phyloP scores from a whole-genome alignment of 352 stramenopile species.

The Globisporangium iwayamae region DNA sequence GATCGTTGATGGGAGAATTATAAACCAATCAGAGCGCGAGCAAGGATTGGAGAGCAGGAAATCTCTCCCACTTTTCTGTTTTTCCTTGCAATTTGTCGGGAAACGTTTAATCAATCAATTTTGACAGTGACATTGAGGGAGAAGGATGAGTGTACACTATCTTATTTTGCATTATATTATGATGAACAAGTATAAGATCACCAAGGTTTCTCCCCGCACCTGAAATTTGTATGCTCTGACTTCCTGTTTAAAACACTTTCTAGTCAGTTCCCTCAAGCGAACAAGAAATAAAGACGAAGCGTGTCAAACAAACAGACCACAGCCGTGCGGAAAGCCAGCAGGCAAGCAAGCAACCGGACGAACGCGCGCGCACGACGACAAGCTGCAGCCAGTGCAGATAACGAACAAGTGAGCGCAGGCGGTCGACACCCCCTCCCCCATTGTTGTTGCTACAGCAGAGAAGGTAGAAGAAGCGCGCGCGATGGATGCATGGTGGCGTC shows the following conservation, averaged over 20 bases:
- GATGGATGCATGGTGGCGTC: background rate
- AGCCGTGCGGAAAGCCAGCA: constrained; percentile 3
- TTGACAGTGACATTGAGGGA: no score
- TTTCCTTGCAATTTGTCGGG: no score
- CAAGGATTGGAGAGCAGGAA: no score
- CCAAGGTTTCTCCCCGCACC: background rate
- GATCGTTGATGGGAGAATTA: no score
- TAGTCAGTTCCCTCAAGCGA: constrained; percentile 1
- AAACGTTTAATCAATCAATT: no score
- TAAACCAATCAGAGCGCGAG: no score
- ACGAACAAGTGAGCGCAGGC: constrained; percentile 8
- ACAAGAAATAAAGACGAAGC: background rate
- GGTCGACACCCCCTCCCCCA: background rate
- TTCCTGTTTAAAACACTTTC: constrained; percentile 2
- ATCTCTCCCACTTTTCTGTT: no score
- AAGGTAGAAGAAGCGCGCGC: constrained; percentile 5
- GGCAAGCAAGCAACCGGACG: background rate
- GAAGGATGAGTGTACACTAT: no score
- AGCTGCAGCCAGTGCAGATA: constrained; percentile 4
- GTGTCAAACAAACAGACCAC: constrained; percentile 7
- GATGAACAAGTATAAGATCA: background rate
- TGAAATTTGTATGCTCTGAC: constrained; percentile 2
- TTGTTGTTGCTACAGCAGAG: background rate
- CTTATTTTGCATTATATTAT: background rate
- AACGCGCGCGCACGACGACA: background rate